These are phyloP conservation scores for Salvia hispanica DNA, from an alignment of 257 asterid genomes.

Conservation along the genomic window DNA sequence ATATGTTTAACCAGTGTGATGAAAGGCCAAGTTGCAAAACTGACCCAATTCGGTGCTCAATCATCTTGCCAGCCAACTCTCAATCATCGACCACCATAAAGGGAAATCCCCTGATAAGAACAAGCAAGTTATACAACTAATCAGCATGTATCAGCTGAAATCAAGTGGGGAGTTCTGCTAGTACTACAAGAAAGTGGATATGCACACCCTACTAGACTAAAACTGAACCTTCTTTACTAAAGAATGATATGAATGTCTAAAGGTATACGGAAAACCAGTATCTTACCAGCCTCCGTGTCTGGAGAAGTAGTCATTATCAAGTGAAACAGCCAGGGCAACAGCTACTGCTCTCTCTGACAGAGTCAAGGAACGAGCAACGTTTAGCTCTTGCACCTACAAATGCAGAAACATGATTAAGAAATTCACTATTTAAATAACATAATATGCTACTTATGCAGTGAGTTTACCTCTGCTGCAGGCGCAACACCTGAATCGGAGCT, in stretches of 20 bases:
- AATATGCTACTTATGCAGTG: slow-evolving; percentile 20
- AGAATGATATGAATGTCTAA: slow-evolving; percentile 7
- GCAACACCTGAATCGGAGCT: slow-evolving; percentile 53
- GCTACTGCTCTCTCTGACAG: slow-evolving; percentile 89
- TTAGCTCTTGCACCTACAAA: slow-evolving; percentile 70
- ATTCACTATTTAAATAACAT: slow-evolving; percentile 4
- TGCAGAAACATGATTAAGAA: slow-evolving; percentile 30
- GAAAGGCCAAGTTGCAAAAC: slow-evolving; percentile 9
- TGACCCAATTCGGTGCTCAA: slow-evolving; percentile 2
- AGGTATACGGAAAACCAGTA: slow-evolving; percentile 19
- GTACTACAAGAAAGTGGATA: not conserved
- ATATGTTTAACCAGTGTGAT: slow-evolving; percentile 9
- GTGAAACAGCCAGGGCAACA: slow-evolving; percentile 86
- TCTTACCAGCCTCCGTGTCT: slow-evolving; percentile 94
- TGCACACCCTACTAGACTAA: not conserved
- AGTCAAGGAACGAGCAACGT: slow-evolving; percentile 67
- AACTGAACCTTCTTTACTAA: not conserved
- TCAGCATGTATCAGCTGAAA: not conserved
- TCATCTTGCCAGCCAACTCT: slow-evolving; percentile 25
- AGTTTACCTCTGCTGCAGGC: slow-evolving; percentile 63
- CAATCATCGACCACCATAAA: slow-evolving; percentile 45
- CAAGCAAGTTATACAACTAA: slow-evolving; percentile 2
- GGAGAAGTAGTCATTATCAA: slow-evolving; percentile 93
- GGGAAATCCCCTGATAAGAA: slow-evolving; percentile 46
- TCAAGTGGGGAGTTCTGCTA: not conserved